phyloP scores from a whole-genome alignment of 345 rosid genomes.

The Luvunga scandens region DNA sequence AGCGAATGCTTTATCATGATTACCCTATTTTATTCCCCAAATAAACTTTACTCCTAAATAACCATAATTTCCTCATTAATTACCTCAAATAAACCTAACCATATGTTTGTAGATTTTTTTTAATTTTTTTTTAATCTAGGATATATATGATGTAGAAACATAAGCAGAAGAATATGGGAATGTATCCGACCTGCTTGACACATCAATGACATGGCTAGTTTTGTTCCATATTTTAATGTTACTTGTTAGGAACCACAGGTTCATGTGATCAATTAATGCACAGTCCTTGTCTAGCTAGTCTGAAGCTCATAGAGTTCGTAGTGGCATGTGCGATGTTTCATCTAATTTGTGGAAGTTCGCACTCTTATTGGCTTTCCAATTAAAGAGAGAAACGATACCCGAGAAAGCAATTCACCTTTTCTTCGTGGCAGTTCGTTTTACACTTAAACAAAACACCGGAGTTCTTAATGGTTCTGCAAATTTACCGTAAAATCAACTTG shows the following conservation, averaged over 20 bases:
- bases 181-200: not conserved
- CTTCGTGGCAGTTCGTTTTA: not conserved
- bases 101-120: too few relatives aligned
- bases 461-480: not conserved
- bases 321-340: not conserved
- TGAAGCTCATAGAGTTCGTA: not conserved
- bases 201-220: not conserved
- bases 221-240: not conserved
- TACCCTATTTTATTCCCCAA: too few relatives aligned
- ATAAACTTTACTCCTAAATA: too few relatives aligned
- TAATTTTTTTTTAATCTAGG: too few relatives aligned
- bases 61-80: not conserved
- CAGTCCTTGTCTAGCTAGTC: not conserved
- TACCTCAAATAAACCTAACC: not conserved
- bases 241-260: not conserved
- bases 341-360: not conserved
- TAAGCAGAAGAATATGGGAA: not conserved
- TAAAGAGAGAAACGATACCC: not conserved
- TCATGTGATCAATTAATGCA: not conserved
- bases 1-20: too few relatives aligned
- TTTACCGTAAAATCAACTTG: constrained; percentile 12
- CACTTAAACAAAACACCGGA: not conserved
- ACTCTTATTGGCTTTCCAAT: not conserved
- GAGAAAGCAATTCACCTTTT: not conserved
- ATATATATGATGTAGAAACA: not conserved